Evolutionary conservation across 305 asterid genomes (phyloP), one percentile per base, ranked within the genome.

Genomic region (Fraxinus sp.): DNA sequence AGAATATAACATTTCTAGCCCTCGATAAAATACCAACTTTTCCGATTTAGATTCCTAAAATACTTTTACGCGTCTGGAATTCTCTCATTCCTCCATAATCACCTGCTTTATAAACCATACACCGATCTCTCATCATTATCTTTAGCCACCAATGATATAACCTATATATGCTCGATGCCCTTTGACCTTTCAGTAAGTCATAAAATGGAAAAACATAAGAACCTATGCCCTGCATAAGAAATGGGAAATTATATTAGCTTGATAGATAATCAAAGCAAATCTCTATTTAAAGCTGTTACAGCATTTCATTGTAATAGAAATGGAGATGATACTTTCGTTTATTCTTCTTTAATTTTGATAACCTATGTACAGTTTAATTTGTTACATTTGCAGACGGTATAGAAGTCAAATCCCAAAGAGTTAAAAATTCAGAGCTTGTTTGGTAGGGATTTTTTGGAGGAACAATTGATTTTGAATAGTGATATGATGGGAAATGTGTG

Each of bases 171-270:
- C 20, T 43, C 3, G n/a, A 16, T 22, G 36, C 71, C 71, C 24
- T 20, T 62, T 33, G 52, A 81, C 24, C 28, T 16, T 43, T 16
- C 14, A 57, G 68, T 32, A 46, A 1, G 77, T 82, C 46, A 76
- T 77, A 7, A 32, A 36, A 14, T 20, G 76, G 20, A 35, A 13
- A 35, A 33, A 10, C n/a, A 52, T 1, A 5, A 16, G 68, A 20
- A 24, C 8, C 49, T 39, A 14, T 11, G 64, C 73, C 78, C 78
- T 80, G 84, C 75, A 71, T n/a, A 36, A 76, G 68, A 41, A 83
- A 77, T 64, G 24, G 77, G 59, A n/a, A 39, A 39, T 43, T 33
- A 80, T 28, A 32, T 30, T 30, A 13, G 76, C 43, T 13, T 16
- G 41, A 32, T 7, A 28, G 14, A 39, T 3, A 13, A 79, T 26